Evolutionary conservation across 148 eudicot species (phyloP).

Genomic region (Dysphania ambrosioides): DNA sequence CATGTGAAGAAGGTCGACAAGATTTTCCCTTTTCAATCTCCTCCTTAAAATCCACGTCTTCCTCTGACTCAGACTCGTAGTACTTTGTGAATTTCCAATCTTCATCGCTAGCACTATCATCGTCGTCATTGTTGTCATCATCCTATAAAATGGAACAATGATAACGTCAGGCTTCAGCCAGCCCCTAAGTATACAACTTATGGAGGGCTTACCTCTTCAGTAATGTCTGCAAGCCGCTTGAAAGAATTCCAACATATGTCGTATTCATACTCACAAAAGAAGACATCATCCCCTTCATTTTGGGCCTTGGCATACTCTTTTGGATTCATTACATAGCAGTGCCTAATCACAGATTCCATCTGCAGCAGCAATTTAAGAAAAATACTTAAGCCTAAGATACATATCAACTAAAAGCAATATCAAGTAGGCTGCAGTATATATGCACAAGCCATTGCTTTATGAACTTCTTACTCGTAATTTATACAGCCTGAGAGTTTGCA

Average conservation of each 20-base stretch:
- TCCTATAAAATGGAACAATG: slow-evolving; percentile 46
- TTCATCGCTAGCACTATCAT: slow-evolving; percentile 62
- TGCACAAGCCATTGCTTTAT: neutral
- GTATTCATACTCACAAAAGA: slow-evolving; percentile 91
- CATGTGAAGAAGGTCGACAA: slow-evolving; percentile 45
- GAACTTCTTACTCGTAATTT: neutral
- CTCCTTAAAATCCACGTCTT: slow-evolving; percentile 64
- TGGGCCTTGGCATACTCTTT: slow-evolving; percentile 64
- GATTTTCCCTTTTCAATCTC: slow-evolving; percentile 45
- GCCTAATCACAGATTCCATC: slow-evolving; percentile 94
- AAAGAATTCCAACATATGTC: slow-evolving; percentile 86
- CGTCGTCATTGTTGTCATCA: slow-evolving; percentile 51
- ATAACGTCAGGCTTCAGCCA: slow-evolving; percentile 14
- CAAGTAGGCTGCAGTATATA: neutral
- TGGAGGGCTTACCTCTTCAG: slow-evolving; percentile 50
- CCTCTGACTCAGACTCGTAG: slow-evolving; percentile 56
- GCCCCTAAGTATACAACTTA: neutral
- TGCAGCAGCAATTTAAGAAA: slow-evolving; percentile 30
- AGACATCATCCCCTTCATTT: slow-evolving; percentile 93
- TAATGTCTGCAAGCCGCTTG: slow-evolving; percentile 84
- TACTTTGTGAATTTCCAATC: slow-evolving; percentile 59
- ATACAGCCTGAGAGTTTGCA: neutral
- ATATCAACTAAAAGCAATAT: neutral
- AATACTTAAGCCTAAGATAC: neutral
- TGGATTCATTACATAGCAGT: slow-evolving; percentile 80